phyloP scores from a whole-genome alignment of 2,329 filamentous ascomycete species.

The Neurospora crassa region DNA sequence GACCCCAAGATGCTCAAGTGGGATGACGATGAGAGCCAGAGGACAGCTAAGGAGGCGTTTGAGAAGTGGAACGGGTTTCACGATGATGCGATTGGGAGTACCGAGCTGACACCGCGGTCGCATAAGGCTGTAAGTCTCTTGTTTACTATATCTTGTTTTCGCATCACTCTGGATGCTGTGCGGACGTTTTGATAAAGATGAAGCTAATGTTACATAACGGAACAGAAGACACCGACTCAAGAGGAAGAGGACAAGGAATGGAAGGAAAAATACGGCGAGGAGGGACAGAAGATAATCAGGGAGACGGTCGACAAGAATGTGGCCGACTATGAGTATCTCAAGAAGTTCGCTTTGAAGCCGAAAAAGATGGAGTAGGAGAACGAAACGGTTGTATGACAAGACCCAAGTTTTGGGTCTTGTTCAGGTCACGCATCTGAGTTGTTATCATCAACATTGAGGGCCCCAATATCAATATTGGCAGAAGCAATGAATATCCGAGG shows the following conservation, averaged over 20 bases:
- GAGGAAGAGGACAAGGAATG: conserved; percentile 64
- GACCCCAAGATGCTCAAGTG: conserved; percentile 71
- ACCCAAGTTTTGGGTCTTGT: not conserved
- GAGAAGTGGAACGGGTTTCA: conserved; percentile 98
- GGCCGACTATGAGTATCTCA: conserved; percentile 71
- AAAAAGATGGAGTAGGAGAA: not conserved
- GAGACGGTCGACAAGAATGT: conserved; percentile 63
- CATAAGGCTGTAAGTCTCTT: conserved; percentile 45
- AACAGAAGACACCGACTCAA: conserved; percentile 51
- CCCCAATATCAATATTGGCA: not conserved
- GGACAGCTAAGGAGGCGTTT: conserved; percentile 63
- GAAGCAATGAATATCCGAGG: not conserved
- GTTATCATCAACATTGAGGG: not conserved
- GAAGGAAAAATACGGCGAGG: conserved; percentile 62
- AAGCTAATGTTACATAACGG: not conserved
- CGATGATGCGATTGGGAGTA: conserved; percentile 83
- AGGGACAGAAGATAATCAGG: conserved; percentile 60
- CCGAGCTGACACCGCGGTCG: conserved; percentile 59
- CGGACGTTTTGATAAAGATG: conserved; percentile 1
- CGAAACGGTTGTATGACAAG: not conserved
- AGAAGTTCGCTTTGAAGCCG: conserved; percentile 59
- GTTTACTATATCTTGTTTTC: conserved; percentile 2
- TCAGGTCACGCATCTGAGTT: not conserved
- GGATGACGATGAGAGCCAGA: conserved; percentile 65
- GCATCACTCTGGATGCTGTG: not conserved